Evolutionary conservation across 768 basidiomycete genomes (phyloP).

Genomic region (Boletales sp.): DNA sequence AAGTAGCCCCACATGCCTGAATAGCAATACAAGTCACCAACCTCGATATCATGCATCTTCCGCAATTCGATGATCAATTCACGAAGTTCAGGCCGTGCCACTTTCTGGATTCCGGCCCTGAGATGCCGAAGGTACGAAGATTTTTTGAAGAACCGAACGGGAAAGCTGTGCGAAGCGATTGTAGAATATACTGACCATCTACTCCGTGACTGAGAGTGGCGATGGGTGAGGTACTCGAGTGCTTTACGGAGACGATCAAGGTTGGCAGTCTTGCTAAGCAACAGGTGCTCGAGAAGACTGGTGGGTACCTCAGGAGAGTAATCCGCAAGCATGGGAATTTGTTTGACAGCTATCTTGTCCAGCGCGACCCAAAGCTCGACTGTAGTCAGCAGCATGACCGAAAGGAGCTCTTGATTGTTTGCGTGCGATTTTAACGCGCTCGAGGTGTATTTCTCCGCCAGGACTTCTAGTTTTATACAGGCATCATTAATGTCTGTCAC

Average conservation of each 20-base stretch:
- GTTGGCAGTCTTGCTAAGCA: constrained; percentile 32
- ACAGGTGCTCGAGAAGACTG: constrained; percentile 36
- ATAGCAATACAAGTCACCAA: constrained; percentile 9
- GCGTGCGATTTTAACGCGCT: constrained; percentile 26
- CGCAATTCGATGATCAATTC: constrained; percentile 28
- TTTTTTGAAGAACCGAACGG: constrained; percentile 30
- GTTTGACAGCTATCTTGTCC: constrained; percentile 33
- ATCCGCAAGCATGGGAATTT: constrained; percentile 36
- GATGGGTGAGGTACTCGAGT: constrained; percentile 28
- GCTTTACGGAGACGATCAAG: constrained; percentile 29
- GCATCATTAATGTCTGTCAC: constrained; percentile 17
- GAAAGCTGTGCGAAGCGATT: constrained; percentile 21
- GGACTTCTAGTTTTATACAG: constrained; percentile 25
- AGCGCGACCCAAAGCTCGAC: constrained; percentile 48
- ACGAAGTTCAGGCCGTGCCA: constrained; percentile 17
- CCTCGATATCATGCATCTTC: not conserved
- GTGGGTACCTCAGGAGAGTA: constrained; percentile 46
- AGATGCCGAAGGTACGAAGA: constrained; percentile 19
- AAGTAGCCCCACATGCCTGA: constrained; percentile 20
- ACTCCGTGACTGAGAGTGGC: constrained; percentile 16
- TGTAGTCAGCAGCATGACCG: constrained; percentile 41
- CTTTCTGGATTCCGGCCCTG: constrained; percentile 25
- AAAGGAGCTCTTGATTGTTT: constrained; percentile 35
- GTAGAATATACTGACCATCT: constrained; percentile 34
- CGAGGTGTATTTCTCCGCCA: constrained; percentile 23